Base-by-base conservation (phyloP, 2,329 filamentous ascomycete genomes). In the Hirsutella minnesotensis region DNA sequence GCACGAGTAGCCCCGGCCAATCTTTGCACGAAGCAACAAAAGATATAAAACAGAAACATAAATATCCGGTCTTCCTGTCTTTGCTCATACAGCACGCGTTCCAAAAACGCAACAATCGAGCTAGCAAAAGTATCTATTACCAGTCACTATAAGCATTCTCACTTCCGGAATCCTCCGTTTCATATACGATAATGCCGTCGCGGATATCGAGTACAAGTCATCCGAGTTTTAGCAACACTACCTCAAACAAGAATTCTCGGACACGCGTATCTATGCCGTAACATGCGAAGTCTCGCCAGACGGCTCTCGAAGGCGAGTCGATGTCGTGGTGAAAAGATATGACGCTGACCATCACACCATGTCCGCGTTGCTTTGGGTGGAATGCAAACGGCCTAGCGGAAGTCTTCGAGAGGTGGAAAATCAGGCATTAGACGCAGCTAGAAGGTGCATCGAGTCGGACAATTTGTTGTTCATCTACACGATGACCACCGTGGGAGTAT, bases 401-500 rank as follows among this genome's bases (percentile, higher is more conserved):
- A 37, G 35, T 21, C 9, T 37, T 20, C 18, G 18, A 21, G 40
- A 42, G 15, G 24, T 42, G 8, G 40, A 45, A 29, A 15, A 40
- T 9, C 36, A 35, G 39, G 39, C 42, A 3, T 36, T 46, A 4
- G 45, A 44, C 20, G 45, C 42, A 10, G 45, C 45, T 4, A 39
- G 21, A 36, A 21, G 39, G 12, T 38, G 22, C n/a, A 42, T 46
- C n/a, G 15, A 40, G 2, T 36, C 21, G 18, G 36, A 44, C 10
- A 29, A 27, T 15, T 19, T 44, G 34, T 15, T 19, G 34, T 42
- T 27, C 33, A 38, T 46, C n/a, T 44, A 37, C 38, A 41, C 39
- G 27, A 46, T 44, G 39, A 40, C 45, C 29, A 46, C 42, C 2
- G 27, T 44, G 15, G 40, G 42, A 2, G 34, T 44, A 13, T 31